Percentiles rank a stretch among this genome's conserved stretches.
These are phyloP conservation scores for Gastrolobium bilobum DNA, from an alignment of 306 rosid genomes.

Conservation along the genomic window DNA sequence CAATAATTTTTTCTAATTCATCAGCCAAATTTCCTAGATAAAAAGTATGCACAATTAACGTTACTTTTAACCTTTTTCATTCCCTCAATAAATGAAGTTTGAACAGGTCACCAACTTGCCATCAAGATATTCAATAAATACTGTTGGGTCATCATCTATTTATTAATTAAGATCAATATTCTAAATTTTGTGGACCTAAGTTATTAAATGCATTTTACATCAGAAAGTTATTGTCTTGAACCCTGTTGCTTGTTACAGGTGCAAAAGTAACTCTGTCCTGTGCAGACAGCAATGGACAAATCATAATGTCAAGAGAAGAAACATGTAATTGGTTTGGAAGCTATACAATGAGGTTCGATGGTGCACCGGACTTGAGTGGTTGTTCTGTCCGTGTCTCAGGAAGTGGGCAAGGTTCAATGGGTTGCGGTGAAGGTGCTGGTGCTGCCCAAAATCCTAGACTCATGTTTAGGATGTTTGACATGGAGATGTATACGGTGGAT, in stretches of 20 bases:
- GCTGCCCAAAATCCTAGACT: slow-evolving; percentile 76
- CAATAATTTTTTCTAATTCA: neutral
- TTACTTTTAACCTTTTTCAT: neutral
- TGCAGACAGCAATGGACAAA: slow-evolving; percentile 68
- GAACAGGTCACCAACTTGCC: slow-evolving; percentile 10
- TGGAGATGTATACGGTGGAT: slow-evolving; percentile 78
- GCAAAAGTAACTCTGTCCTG: slow-evolving; percentile 78
- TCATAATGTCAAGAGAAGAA: slow-evolving; percentile 78
- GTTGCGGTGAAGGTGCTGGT: slow-evolving; percentile 68
- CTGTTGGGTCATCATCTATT: neutral
- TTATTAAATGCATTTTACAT: no score
- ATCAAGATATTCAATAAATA: slow-evolving; percentile 4
- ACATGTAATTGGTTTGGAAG: slow-evolving; percentile 81
- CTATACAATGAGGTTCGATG: slow-evolving; percentile 76
- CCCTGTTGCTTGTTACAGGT: slow-evolving; percentile 60
- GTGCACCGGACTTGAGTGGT: slow-evolving; percentile 72
- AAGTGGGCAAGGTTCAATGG: slow-evolving; percentile 59
- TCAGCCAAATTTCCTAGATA: neutral
- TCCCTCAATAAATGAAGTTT: slow-evolving; percentile 32
- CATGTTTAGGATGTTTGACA: slow-evolving; percentile 77
- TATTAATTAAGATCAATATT: neutral
- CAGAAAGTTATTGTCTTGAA: slow-evolving; percentile 30
- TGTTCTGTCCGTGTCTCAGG: slow-evolving; percentile 72
- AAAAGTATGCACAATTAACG: neutral
- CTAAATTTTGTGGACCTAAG: no score